Evolutionary conservation across 768 basidiomycete genomes (phyloP), one percentile per base, ranked within the genome.

Genomic region (Tephrocybe rancida): DNA sequence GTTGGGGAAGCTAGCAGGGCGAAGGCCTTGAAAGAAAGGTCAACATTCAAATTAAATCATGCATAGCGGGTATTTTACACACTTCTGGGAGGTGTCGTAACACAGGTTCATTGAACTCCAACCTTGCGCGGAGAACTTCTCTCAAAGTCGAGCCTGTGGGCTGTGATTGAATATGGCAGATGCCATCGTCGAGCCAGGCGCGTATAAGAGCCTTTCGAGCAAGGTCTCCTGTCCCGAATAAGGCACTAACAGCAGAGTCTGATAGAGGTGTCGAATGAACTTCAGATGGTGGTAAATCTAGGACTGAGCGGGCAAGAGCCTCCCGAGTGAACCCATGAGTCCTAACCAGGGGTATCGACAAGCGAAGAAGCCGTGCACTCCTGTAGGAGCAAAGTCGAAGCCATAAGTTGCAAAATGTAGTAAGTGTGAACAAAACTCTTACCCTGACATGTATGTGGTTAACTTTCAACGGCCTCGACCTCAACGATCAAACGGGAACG

Each of bases 321-420:
- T 83, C 75, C 18, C 90, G 82, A 10, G 90, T 87, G 66, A 93
- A 93, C 8, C 91, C 91, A 58, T 90, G 80, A 5, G 77, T 77
- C 51, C 64, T 67, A 42, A 93, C 76, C 19, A 91, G 75, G 3
- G 88, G 85, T 1, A 90, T 43, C 0, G 91, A 83, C 25, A 81
- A 75, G 57, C 80, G 77, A 18, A 93, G 69, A 8, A 91, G 73
- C 41, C 72, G 72, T 0, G 66, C 51, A 54, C 74, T 73, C 50
- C 49, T 35, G 38, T 22, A 24, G 35, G 50, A 22, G 2, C n/a
- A n/a, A 37, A 37, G 10, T 13, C 10, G 7, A 37, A 7, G 35
- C 29, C 43, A 14, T 57, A 9, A 29, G 44, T 32, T 35, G 18
- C 25, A 2, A 21, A 48, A 19, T 51, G 3, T 41, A 19, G 6